Evolutionary conservation across 345 rosid genomes (phyloP).

Genomic region (Excoecaria cochinchinensis): DNA sequence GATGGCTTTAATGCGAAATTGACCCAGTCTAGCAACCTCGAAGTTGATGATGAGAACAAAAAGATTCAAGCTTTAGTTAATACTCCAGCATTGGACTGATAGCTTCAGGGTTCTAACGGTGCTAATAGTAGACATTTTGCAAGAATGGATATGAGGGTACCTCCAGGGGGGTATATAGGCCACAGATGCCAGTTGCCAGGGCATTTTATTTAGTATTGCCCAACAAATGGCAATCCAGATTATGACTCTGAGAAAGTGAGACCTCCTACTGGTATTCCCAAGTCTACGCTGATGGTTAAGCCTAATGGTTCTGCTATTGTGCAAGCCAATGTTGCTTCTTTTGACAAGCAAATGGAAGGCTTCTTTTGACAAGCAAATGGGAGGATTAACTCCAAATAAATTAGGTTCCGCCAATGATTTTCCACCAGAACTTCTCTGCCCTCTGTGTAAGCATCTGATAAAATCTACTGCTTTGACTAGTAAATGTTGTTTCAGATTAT

Average conservation of each 20-base stretch:
- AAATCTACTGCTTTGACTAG: too few species aligned
- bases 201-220: slow-evolving; percentile 93
- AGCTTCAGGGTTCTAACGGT: slow-evolving; percentile 64
- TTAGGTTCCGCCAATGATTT: too few species aligned
- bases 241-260: too few species aligned
- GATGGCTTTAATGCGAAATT: too few species aligned
- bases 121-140: slow-evolving; percentile 88
- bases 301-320: slow-evolving; percentile 91
- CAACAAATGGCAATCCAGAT: too few species aligned
- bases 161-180: slow-evolving; percentile 87
- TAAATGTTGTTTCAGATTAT: too few species aligned
- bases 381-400: slow-evolving; percentile 68
- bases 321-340: slow-evolving; percentile 93
- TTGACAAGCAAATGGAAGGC: slow-evolving; percentile 85
- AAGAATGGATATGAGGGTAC: slow-evolving; percentile 88
- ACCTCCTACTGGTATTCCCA: slow-evolving; percentile 94
- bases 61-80: slow-evolving; percentile 81
- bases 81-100: slow-evolving; percentile 89
- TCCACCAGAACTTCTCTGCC: too few species aligned
- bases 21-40: too few species aligned
- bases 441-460: too few species aligned
- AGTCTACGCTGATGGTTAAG: too few species aligned
- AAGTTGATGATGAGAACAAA: slow-evolving; percentile 91
- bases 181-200: too few species aligned
- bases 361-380: too few species aligned